Evolutionary conservation across 495 filamentous ascomycete species (phyloP).

Genomic region (Apiosordaria backusii): DNA sequence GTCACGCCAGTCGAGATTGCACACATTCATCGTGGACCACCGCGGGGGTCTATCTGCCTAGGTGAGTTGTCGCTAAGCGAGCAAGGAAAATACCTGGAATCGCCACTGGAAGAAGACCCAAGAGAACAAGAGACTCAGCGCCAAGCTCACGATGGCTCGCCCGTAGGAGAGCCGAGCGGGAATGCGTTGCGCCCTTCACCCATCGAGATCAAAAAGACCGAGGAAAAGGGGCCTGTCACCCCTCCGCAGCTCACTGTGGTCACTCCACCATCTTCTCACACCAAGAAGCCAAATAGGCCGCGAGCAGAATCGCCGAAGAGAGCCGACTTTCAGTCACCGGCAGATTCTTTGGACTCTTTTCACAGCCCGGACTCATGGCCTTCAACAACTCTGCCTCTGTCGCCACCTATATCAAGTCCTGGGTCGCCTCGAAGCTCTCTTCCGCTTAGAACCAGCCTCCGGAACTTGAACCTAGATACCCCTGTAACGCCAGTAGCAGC

Average conservation of each 20-base stretch:
- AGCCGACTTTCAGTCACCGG: slow-evolving; percentile 27
- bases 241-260: slow-evolving; percentile 35
- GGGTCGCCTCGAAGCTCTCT: slow-evolving; percentile 38
- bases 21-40: slow-evolving; percentile 17
- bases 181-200: slow-evolving; percentile 6
- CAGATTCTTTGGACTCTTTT: slow-evolving; percentile 41
- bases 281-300: slow-evolving; percentile 6
- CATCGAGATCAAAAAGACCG: slow-evolving; percentile 22
- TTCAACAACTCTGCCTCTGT: slow-evolving; percentile 48
- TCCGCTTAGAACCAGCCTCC: slow-evolving; percentile 21
- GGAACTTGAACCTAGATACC: slow-evolving; percentile 9
- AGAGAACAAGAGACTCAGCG: not conserved
- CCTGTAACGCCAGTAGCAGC: not conserved
- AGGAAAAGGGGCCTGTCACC: slow-evolving; percentile 35
- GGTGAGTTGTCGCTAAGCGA: slow-evolving; percentile 6
- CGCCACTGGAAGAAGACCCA: not conserved
- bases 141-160: not conserved
- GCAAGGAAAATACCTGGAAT: not conserved
- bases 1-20: slow-evolving; percentile 27
- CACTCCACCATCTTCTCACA: slow-evolving; percentile 31
- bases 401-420: slow-evolving; percentile 44
- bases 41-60: slow-evolving; percentile 15
- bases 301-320: slow-evolving; percentile 14
- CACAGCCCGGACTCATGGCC: slow-evolving; percentile 59
- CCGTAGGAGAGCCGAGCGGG: not conserved